Evolutionary conservation across 805 yeast genomes (phyloP), one percentile per base, ranked within the genome.

Genomic region (Trichomonascus vanleenenianus): DNA sequence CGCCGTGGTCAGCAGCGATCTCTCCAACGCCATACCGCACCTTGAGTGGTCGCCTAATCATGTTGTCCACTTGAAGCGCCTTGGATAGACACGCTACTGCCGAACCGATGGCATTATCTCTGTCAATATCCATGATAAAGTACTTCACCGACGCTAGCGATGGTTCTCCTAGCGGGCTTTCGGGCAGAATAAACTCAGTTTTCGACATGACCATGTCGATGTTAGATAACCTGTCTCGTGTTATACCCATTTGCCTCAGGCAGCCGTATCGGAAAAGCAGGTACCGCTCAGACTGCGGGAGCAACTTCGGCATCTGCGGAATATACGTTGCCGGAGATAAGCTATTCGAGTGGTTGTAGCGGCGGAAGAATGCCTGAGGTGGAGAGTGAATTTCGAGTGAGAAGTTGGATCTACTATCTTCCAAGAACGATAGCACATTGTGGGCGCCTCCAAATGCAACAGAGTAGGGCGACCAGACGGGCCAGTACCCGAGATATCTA

Each of bases 1-100:
- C 65, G 19, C 65, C 65, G 2, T 54, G 56, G 31, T 60, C 65
- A 8, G 54, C 51, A 30, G 61, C 64, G 18, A 54, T 51, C 25
- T 59, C 63, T 16, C 60, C 60, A 2, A 40, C 37, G 4, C 53
- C 51, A 41, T 53, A 50, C n/a, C 51, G 44, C 4, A 60, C 56
- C 32, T 55, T 49, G 7, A 61, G 47, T 4, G 64, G 64, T n/a
- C 52, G 48, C 12, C 30, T 20, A 11, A 56, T 41, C 39, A 43
- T 20, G 30, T 46, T 47, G 20, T 44, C 46, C 16, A 46, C 30
- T 15, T 22, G 31, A 18, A 56, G 16, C 14, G 50, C 53, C 3
- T 38, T 14, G 2, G 46, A 37, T 11, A 56, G 44, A 11, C 44
- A 38, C 0, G 31, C 37, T 9, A 52, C 9, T 2, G 54, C 54